These are phyloP conservation scores for Liquidambar formosana DNA, from an alignment of 164 flowering plant species.

Conservation along the genomic window DNA sequence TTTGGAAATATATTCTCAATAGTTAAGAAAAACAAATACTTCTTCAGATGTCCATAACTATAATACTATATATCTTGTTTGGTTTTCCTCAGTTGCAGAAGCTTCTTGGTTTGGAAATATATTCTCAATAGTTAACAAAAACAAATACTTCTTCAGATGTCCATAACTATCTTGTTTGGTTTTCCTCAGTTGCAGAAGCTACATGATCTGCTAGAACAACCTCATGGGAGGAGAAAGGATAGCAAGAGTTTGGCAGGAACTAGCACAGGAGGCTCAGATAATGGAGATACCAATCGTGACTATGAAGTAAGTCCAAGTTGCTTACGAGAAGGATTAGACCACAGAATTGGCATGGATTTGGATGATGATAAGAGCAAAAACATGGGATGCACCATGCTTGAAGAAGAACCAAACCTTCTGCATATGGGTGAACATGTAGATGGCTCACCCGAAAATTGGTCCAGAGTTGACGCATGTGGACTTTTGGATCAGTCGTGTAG, in stretches of 20 bases:
- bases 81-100: constrained; percentile 32
- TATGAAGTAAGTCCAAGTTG: constrained; percentile 18
- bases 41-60: too few species aligned
- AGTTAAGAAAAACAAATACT: not conserved
- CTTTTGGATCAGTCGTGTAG: constrained; percentile 38
- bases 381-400: constrained; percentile 12
- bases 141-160: too few species aligned
- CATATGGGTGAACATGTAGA: constrained; percentile 19
- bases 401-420: constrained; percentile 18
- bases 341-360: constrained; percentile 10
- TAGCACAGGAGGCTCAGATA: constrained; percentile 19
- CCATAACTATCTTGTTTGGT: not conserved
- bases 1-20: not conserved
- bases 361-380: constrained; percentile 25
- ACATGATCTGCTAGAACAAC: constrained; percentile 26
- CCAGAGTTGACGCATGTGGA: constrained; percentile 28
- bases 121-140: not conserved
- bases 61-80: not conserved
- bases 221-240: constrained; percentile 9
- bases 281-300: constrained; percentile 15
- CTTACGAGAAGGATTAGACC: constrained; percentile 20
- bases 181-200: constrained; percentile 50
- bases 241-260: constrained; percentile 17
- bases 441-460: constrained; percentile 40
- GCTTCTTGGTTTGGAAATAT: not conserved